A percentile compares a stretch with the other conserved stretches of the same genome.
These are phyloP conservation scores for Ceratocystis eucalypticola DNA, from an alignment of 2,329 filamentous ascomycete genomes.

Conservation along the genomic window DNA sequence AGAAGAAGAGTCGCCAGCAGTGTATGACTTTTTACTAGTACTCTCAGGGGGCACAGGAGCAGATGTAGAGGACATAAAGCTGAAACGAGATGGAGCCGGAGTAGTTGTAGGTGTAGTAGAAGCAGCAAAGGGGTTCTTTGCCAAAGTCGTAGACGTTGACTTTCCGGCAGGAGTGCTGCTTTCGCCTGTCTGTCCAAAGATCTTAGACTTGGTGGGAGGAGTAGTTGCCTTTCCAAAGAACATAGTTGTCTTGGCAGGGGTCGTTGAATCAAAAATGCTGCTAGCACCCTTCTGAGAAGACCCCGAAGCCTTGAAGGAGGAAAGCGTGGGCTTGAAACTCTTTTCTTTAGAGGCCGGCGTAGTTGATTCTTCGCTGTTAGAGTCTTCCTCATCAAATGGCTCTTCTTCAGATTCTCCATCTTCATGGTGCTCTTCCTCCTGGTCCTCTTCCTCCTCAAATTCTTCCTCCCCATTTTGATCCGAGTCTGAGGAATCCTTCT, in stretches of 20 bases:
- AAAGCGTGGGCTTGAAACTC: neutral
- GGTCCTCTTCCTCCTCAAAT: slow-evolving; percentile 3
- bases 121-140: slow-evolving; percentile 18
- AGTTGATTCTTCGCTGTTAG: slow-evolving; percentile 25
- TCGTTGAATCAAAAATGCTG: slow-evolving; percentile 10
- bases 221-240: slow-evolving; percentile 5
- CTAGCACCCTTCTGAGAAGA: neutral
- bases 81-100: slow-evolving; percentile 37
- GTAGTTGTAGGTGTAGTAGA: slow-evolving; percentile 41
- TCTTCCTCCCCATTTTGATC: neutral
- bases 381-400: neutral
- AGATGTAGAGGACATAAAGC: slow-evolving; percentile 25
- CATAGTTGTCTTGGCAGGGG: slow-evolving; percentile 11
- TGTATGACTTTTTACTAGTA: slow-evolving; percentile 39
- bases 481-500: neutral
- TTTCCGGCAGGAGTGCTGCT: neutral
- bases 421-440: slow-evolving; percentile 1
- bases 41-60: slow-evolving; percentile 41
- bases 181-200: slow-evolving; percentile 3
- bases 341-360: slow-evolving; percentile 14
- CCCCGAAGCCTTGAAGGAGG: neutral
- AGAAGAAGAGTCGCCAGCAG: slow-evolving; percentile 39
- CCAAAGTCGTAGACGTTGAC: neutral
- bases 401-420: slow-evolving; percentile 11
- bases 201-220: slow-evolving; percentile 8